A percentile compares a stretch with the other conserved stretches of the same genome.
These are phyloP conservation scores for Diversispora epigaea DNA, from an alignment of 192 early-diverging fungal species.

Conservation along the genomic window DNA sequence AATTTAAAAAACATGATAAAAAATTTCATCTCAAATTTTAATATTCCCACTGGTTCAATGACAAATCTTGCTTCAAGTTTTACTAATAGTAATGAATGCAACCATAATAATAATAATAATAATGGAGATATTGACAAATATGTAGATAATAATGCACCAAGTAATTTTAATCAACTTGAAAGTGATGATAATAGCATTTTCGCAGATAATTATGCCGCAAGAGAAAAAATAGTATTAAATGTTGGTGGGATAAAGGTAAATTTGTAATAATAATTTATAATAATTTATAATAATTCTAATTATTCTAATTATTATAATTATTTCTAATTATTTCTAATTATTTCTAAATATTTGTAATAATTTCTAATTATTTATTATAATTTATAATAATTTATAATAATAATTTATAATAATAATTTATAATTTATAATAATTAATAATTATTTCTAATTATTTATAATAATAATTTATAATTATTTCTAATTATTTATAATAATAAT, in stretches of 20 bases:
- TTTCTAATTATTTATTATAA: no score
- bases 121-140: not conserved
- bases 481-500: not conserved
- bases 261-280: not conserved
- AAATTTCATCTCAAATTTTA: not conserved
- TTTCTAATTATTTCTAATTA: not conserved
- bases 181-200: not conserved
- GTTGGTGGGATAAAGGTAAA: conserved; percentile 24
- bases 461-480: not conserved
- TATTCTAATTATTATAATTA: not conserved
- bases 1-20: not conserved
- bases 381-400: no score
- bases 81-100: not conserved
- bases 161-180: not conserved
- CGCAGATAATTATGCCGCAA: not conserved
- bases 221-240: conserved; percentile 8
- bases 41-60: not conserved
- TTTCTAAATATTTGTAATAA: not conserved
- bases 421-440: not conserved
- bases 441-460: not conserved
- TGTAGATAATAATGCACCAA: not conserved
- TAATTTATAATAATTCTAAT: not conserved
- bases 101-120: not conserved
- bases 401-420: no score
- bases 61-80: not conserved